Evolutionary conservation across 352 stramenopile species (phyloP), one percentile per base, ranked within the genome.

Genomic region (Pythium sukuiense): DNA sequence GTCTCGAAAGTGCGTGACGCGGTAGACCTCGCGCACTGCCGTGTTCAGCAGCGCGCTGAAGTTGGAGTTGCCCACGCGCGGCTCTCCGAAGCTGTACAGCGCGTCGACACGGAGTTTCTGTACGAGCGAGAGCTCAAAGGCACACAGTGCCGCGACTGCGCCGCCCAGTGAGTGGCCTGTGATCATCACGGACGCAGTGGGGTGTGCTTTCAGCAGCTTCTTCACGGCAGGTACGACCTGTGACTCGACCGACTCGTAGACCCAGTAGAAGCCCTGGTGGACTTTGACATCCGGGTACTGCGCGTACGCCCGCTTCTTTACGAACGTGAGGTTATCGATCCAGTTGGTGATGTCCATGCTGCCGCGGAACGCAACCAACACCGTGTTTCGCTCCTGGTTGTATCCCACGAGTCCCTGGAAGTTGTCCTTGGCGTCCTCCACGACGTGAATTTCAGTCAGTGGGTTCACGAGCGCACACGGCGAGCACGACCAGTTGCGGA

Each of bases 311-410:
- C 76, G 75, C 65, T 73, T 83, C 71, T 95, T 92, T 59, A 90
- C 63, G 54, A 94, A 92, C 12, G 85, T 90, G 61, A 95, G 76
- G 61, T 95, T 94, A 65, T 93, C 81, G 62, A 95, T 74, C 87
- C 87, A 95, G 63, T 95, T 95, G 9, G 56, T 73, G 39, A 94
- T 60, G 72, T 95, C 83, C 75, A 93, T 94, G 55, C 82, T 92
- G 27, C 87, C 87, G 37, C 87, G 85, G 54, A 93, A 95, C 14
- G 85, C 83, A n/a, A 95, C 61, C 29, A 94, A 54, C 5, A 95
- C 48, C 1, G 81, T 63, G 58, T 87, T 63, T 27, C 82, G 82
- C 1, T 73, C 67, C 18, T 61, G 35, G 39, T 77, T 90, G 76
- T 86, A 95, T 32, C 85, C 87, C 30, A 93, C 77, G 30, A 95